Evolutionary conservation across 495 filamentous ascomycete species (phyloP).

Genomic region (Xylaria telfairii): DNA sequence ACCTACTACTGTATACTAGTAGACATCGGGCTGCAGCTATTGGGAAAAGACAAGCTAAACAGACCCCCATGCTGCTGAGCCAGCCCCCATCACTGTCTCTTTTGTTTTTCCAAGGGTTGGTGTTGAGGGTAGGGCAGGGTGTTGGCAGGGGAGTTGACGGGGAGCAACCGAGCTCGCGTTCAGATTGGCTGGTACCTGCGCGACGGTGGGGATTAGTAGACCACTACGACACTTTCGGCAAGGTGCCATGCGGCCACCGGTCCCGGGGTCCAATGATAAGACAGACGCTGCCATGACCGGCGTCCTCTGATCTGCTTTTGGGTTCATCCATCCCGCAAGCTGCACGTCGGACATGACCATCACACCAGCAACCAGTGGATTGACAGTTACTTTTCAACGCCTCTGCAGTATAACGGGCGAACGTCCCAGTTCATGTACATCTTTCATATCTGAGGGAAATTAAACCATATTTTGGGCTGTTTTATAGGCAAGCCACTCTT

Average conservation of each 20-base stretch:
- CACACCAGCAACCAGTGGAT: constrained; percentile 3
- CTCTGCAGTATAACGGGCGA: neutral
- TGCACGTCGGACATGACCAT: constrained; percentile 1
- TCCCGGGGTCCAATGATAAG: constrained; percentile 17
- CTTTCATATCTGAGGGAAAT: neutral
- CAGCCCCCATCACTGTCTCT: constrained; percentile 26
- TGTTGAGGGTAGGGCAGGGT: neutral
- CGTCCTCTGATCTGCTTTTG: constrained; percentile 1
- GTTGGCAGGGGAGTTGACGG: constrained; percentile 32
- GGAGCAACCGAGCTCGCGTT: constrained; percentile 33
- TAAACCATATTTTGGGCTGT: neutral
- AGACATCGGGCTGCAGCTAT: constrained; percentile 18
- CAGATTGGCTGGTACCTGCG: constrained; percentile 34
- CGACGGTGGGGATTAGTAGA: constrained; percentile 21
- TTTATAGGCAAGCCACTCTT: neutral
- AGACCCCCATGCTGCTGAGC: constrained; percentile 14
- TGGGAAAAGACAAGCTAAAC: constrained; percentile 1
- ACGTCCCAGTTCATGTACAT: neutral
- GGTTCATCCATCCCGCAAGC: constrained; percentile 7
- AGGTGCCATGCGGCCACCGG: constrained; percentile 30
- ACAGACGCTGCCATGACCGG: neutral
- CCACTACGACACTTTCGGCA: constrained; percentile 10
- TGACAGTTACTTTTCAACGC: neutral
- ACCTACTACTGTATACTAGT: too few species aligned
- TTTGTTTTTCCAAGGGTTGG: constrained; percentile 27